phyloP scores from a whole-genome alignment of 2,329 filamentous ascomycete genomes.

The Pyrenochaeta sp. region DNA sequence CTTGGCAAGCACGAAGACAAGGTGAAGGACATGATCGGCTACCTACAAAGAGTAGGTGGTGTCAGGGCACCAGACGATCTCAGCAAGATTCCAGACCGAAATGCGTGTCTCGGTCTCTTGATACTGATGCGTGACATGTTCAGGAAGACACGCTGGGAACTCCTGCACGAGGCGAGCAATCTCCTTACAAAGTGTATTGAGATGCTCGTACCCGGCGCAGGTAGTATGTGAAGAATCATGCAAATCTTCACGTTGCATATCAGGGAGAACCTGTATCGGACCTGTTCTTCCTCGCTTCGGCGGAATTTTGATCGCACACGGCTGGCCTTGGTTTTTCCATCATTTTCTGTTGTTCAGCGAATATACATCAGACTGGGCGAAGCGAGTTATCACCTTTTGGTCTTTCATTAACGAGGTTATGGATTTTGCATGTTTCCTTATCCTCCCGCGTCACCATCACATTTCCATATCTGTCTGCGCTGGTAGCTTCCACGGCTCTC shows the following conservation, averaged over 20 bases:
- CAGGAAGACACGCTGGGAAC: conserved; percentile 84
- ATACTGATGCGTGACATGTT: conserved; percentile 85
- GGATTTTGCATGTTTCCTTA: conserved; percentile 1
- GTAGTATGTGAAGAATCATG: conserved; percentile 15
- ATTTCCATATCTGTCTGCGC: no score
- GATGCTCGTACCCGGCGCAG: conserved; percentile 54
- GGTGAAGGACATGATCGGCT: conserved; percentile 79
- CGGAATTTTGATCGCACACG: no score
- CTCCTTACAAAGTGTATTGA: conserved; percentile 82
- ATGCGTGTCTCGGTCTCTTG: conserved; percentile 81
- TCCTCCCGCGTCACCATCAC: background rate
- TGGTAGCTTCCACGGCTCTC: no score
- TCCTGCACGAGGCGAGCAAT: conserved; percentile 85
- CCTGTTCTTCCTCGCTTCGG: conserved; percentile 2
- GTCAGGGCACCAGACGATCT: conserved; percentile 80
- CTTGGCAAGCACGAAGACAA: conserved; percentile 70
- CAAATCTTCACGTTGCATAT: background rate
- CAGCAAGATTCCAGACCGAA: conserved; percentile 75
- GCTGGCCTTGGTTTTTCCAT: background rate
- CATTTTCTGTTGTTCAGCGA: background rate
- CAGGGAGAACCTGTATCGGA: no score
- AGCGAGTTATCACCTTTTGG: conserved; percentile 3
- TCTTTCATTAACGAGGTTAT: conserved; percentile 17
- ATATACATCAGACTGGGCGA: conserved; percentile 9
- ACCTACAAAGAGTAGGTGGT: conserved; percentile 74